Conservation (phyloP, 2,329 filamentous ascomycete genomes). For the Diaporthe nobilis region DNA sequence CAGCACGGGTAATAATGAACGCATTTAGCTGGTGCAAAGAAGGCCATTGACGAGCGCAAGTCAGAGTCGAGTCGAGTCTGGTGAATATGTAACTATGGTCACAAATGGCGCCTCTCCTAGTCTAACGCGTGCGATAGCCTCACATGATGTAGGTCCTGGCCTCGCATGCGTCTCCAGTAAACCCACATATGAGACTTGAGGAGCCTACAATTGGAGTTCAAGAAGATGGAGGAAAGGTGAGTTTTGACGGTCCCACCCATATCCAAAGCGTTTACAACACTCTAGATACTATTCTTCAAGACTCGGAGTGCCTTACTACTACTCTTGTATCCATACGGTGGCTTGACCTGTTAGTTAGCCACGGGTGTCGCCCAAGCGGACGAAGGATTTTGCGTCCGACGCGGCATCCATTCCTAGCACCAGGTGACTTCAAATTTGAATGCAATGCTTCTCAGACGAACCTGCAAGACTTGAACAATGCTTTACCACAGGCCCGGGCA, state of each 20-base stretch:
- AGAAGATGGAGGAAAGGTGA: neutral
- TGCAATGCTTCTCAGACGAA: neutral
- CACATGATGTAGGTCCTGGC: neutral
- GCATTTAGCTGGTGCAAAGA: too few species aligned
- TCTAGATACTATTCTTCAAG: conserved; percentile 48
- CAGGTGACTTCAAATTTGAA: conserved; percentile 3
- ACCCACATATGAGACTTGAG: neutral
- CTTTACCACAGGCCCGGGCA: neutral
- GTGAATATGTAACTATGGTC: neutral
- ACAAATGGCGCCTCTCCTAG: neutral
- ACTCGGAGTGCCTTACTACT: conserved; percentile 45
- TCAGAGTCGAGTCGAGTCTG: neutral
- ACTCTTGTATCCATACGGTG: conserved; percentile 51
- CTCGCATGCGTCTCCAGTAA: neutral
- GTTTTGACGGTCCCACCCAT: conserved; percentile 3
- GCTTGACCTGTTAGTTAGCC: conserved; percentile 51
- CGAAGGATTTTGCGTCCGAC: conserved; percentile 48
- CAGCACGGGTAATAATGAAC: neutral
- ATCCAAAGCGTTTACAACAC: conserved; percentile 44
- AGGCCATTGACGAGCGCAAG: neutral
- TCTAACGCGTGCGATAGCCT: neutral
- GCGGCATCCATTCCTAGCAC: conserved; percentile 24
- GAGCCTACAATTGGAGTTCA: conserved; percentile 8
- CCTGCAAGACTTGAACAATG: neutral
- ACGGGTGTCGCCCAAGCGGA: conserved; percentile 52